Evolutionary conservation across 176 grass and related monocot genomes (phyloP).

Genomic region (Metroxylon sagu): DNA sequence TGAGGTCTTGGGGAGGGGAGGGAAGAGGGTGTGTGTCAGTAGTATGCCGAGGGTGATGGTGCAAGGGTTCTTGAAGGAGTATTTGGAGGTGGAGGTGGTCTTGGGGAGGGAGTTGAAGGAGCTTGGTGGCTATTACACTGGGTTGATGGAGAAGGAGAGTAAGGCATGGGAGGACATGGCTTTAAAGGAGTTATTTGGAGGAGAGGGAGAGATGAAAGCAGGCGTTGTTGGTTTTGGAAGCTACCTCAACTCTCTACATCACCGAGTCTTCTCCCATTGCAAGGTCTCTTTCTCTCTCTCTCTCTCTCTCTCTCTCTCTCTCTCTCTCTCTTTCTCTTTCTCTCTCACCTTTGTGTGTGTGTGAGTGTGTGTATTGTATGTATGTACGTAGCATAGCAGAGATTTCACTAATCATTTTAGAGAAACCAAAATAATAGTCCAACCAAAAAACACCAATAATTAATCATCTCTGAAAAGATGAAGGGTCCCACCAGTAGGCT

Average conservation of each 20-base stretch:
- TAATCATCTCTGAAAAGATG: too few species aligned
- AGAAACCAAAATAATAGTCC: too few species aligned
- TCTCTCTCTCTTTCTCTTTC: slow-evolving; percentile 25
- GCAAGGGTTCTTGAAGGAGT: slow-evolving; percentile 56
- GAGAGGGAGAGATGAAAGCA: not conserved
- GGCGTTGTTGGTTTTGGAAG: slow-evolving; percentile 55
- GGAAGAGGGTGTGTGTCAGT: slow-evolving; percentile 33
- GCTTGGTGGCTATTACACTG: slow-evolving; percentile 49
- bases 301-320: not conserved
- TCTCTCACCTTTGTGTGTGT: too few species aligned
- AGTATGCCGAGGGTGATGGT: slow-evolving; percentile 64
- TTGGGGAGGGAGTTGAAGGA: slow-evolving; percentile 59
- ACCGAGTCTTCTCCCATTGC: slow-evolving; percentile 39
- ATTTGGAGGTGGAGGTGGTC: slow-evolving; percentile 42
- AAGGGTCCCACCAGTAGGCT: too few species aligned
- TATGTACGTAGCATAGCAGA: too few species aligned
- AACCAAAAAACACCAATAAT: too few species aligned
- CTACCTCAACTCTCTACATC: slow-evolving; percentile 19
- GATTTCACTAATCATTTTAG: too few species aligned
- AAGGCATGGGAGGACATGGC: not conserved
- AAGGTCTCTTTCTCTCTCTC: slow-evolving; percentile 38
- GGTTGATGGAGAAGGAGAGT: slow-evolving; percentile 30
- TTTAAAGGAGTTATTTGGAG: not conserved
- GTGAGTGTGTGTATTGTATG: too few species aligned
- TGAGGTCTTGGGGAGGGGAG: slow-evolving; percentile 24